These are phyloP conservation scores for Thermothelomyces thermophilus DNA, from an alignment of 2,329 filamentous ascomycete genomes.

Conservation along the genomic window DNA sequence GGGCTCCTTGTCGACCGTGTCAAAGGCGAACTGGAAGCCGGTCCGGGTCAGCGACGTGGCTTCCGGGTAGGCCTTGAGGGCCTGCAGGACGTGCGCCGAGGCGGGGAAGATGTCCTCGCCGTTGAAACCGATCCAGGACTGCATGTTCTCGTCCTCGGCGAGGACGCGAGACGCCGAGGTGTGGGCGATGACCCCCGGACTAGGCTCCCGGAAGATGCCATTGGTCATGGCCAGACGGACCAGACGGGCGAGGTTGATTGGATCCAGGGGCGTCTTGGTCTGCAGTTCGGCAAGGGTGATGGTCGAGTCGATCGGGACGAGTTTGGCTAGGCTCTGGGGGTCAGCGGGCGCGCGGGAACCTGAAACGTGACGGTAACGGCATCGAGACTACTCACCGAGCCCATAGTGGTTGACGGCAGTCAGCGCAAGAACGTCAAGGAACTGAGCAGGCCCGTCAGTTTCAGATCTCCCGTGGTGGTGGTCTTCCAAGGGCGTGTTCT, in stretches of 20 bases:
- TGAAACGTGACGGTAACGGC: neutral
- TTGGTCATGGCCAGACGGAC: slow-evolving; percentile 53
- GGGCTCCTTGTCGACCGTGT: slow-evolving; percentile 44
- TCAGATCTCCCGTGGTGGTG: neutral
- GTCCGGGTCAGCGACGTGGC: slow-evolving; percentile 43
- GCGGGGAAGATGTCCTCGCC: slow-evolving; percentile 48
- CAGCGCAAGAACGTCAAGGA: slow-evolving; percentile 44
- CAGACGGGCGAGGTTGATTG: slow-evolving; percentile 44
- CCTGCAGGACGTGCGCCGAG: slow-evolving; percentile 39
- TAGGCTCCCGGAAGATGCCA: slow-evolving; percentile 47
- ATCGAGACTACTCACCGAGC: slow-evolving; percentile 36
- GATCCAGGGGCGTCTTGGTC: slow-evolving; percentile 39
- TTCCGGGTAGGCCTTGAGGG: slow-evolving; percentile 39
- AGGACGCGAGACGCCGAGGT: slow-evolving; percentile 48
- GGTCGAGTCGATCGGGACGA: slow-evolving; percentile 41
- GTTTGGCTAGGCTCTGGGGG: slow-evolving; percentile 35
- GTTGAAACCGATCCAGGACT: slow-evolving; percentile 51
- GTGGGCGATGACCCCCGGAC: slow-evolving; percentile 46
- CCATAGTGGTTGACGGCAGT: slow-evolving; percentile 45
- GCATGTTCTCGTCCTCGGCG: slow-evolving; percentile 40
- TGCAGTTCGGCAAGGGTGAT: slow-evolving; percentile 42
- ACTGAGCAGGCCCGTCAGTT: slow-evolving; percentile 30
- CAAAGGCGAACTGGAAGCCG: slow-evolving; percentile 46
- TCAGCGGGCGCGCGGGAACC: neutral
- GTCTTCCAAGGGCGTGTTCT: slow-evolving; percentile 23